These are phyloP conservation scores for Crithidia bombi DNA, from an alignment of 208 protist species.

Conservation along the genomic window DNA sequence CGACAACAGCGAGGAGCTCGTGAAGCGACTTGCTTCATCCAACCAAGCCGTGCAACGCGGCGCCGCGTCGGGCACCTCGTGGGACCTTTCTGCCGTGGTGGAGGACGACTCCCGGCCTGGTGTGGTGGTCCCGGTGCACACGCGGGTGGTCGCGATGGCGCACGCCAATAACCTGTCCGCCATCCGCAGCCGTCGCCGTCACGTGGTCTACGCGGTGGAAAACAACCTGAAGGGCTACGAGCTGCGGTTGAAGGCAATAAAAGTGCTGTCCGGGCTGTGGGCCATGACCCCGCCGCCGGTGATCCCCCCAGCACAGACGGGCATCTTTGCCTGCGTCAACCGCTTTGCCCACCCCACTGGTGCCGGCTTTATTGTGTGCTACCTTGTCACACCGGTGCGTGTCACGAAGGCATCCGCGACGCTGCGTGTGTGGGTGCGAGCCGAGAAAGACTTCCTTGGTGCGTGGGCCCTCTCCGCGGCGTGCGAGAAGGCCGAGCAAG, in stretches of 20 bases:
- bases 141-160: constrained; percentile 57
- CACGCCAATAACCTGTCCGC: constrained; percentile 37
- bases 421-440: constrained; percentile 72
- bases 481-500: constrained; percentile 30
- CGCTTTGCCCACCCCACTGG: constrained; percentile 76
- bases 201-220: constrained; percentile 67
- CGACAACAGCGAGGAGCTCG: constrained; percentile 25
- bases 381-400: constrained; percentile 36
- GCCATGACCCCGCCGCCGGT: constrained; percentile 54
- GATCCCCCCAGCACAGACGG: constrained; percentile 43
- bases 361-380: constrained; percentile 81
- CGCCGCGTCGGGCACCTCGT: constrained; percentile 3
- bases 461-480: constrained; percentile 45
- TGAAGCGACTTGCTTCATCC: constrained; percentile 22
- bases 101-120: constrained; percentile 57
- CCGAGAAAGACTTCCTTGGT: constrained; percentile 59
- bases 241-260: constrained; percentile 66
- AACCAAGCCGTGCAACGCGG: constrained; percentile 25
- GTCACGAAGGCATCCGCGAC: constrained; percentile 11
- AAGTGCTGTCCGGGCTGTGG: constrained; percentile 71
- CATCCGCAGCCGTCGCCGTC: constrained; percentile 55
- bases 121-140: constrained; percentile 70
- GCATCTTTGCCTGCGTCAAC: constrained; percentile 70
- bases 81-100: constrained; percentile 46
- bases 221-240: constrained; percentile 44